These are phyloP conservation scores for Schwanniomyces occidentalis DNA, from an alignment of 805 yeast genomes.

Conservation along the genomic window DNA sequence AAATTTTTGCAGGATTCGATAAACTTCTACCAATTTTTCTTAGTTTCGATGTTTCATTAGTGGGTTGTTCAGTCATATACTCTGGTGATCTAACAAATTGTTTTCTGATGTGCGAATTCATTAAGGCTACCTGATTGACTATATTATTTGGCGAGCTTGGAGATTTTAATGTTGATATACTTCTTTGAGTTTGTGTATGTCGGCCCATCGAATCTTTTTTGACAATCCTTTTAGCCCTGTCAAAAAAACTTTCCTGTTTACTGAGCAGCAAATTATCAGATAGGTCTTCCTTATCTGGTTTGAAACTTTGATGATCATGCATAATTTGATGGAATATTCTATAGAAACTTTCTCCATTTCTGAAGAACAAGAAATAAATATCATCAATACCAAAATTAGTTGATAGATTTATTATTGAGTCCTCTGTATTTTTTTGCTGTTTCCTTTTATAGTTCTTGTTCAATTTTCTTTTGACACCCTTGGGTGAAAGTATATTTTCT, in stretches of 20 bases:
- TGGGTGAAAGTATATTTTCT: conserved; percentile 4
- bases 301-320: conserved; percentile 6
- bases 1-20: conserved; percentile 18
- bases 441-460: conserved; percentile 10
- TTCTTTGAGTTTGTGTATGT: conserved; percentile 1
- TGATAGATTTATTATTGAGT: no score
- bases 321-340: conserved; percentile 35
- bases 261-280: conserved; percentile 1
- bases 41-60: conserved; percentile 9
- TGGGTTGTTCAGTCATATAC: neutral
- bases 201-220: conserved; percentile 2
- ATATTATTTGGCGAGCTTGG: conserved; percentile 9
- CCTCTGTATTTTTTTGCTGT: neutral
- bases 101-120: conserved; percentile 9
- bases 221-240: conserved; percentile 1
- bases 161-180: conserved; percentile 17
- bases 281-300: conserved; percentile 1
- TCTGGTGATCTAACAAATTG: neutral
- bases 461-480: conserved; percentile 6
- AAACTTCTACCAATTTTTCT: conserved; percentile 20
- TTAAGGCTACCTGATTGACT: conserved; percentile 13
- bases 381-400: conserved; percentile 60
- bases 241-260: conserved; percentile 1
- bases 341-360: conserved; percentile 45
- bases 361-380: conserved; percentile 67